Base-by-base conservation (phyloP, 805 yeast species). In the Grigorovia yakushimaensis region DNA sequence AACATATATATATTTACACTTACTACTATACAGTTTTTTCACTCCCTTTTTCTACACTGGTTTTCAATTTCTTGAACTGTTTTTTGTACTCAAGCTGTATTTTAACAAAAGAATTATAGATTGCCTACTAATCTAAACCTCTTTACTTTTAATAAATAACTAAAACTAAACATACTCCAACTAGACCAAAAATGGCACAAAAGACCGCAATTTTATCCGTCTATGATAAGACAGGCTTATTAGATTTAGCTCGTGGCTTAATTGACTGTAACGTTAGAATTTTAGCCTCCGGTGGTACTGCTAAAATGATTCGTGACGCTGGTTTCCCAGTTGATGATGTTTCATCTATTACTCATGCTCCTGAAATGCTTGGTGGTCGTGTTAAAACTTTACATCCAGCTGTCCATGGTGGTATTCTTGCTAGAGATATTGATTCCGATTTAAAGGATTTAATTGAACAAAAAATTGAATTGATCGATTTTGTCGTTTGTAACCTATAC, bases 351-450 rank as follows among this genome's bases (percentile, higher is more conserved):
- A 91, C 98, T 39, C 94, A 91, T 62, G 98, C 98, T 39, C 98
- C 98, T 46, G 98, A 91, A 71, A 91, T 91, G 95, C 77, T 91
- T 57, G 95, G 96, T 52, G 98, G 98, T 54, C 80, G 98, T 71
- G 98, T 91, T 58, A 91, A 91, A 74, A 91, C 98, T 49, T 76
- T 91, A 60, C 98, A 91, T 67, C 98, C 98, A 39, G 98, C 98
- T 21, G 96, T 91, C 51, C 98, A 91, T 67, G 98, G 95, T 58
- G 95, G 95, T 64, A 91, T 91, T 61, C 77, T 91, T 57, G 98
- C 98, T 46, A 81, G 98, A 73, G 79, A 91, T 71, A 78, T 87
- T 66, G 93, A 83, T 57, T 73, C 84, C 49, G 98, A 91, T 70
- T 89, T 87, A 69, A 71, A 79, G 59, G 98, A 91, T 65, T 79